phyloP scores from a whole-genome alignment of 768 basidiomycete genomes.

The Naganishia onofrii region DNA sequence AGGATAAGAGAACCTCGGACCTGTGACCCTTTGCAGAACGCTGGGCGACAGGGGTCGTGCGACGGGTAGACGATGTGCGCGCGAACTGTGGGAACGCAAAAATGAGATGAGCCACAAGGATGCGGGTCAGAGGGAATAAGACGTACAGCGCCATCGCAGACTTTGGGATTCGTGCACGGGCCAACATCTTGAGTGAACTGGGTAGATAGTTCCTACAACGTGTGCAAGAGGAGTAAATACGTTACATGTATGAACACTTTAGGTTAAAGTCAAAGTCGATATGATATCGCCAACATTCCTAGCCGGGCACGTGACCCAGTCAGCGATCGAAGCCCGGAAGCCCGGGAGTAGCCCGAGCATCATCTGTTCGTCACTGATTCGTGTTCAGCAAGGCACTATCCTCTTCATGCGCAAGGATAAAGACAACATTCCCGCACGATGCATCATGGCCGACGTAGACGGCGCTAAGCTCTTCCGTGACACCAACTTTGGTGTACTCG shows the following conservation, averaged over 20 bases:
- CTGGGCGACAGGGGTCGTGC: background rate
- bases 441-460: constrained; percentile 5
- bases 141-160: constrained; percentile 4
- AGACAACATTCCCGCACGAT: background rate
- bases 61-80: background rate
- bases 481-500: constrained; percentile 20
- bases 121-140: background rate
- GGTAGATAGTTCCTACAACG: background rate
- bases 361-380: too few species aligned
- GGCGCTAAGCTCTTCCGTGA: constrained; percentile 20
- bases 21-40: background rate
- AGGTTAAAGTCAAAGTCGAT: background rate
- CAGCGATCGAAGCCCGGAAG: background rate
- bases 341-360: too few species aligned
- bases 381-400: too few species aligned
- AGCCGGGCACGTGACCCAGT: background rate
- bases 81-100: background rate
- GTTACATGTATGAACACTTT: too few species aligned
- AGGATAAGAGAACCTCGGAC: too few species aligned
- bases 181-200: too few species aligned
- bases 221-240: too few species aligned
- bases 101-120: background rate
- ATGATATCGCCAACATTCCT: background rate
- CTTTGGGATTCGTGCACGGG: background rate
- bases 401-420: too few species aligned